These are phyloP conservation scores for Rutidosis leptorrhynchoides DNA, from an alignment of 129 eudicot genomes.

Conservation along the genomic window DNA sequence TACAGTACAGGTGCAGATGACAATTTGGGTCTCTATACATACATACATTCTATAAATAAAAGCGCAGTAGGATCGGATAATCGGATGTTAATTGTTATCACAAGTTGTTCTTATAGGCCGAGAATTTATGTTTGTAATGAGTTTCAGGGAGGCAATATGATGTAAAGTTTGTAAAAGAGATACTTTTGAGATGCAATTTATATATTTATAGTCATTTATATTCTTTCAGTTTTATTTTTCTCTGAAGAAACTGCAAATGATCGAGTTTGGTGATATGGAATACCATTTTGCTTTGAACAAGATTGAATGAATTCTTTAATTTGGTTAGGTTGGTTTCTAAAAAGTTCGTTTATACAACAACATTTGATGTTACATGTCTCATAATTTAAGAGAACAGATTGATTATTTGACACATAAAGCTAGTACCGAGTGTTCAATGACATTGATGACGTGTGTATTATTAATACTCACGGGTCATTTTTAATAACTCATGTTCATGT, in stretches of 20 bases:
- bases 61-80: constrained; percentile 5
- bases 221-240: neutral
- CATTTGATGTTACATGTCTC: neutral
- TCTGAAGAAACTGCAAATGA: neutral
- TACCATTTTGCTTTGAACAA: neutral
- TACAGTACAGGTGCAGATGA: constrained; percentile 13
- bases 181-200: constrained; percentile 8
- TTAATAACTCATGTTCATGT: too few species aligned
- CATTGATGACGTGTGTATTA: too few species aligned
- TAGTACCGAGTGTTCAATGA: neutral
- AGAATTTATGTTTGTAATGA: neutral
- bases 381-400: neutral
- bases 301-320: neutral
- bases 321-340: neutral
- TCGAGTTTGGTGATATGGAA: neutral
- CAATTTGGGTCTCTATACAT: constrained; percentile 6
- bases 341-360: neutral
- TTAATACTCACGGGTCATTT: too few species aligned
- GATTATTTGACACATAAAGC: neutral
- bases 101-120: neutral
- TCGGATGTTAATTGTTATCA: neutral
- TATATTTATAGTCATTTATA: neutral
- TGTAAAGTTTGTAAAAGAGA: constrained; percentile 16
- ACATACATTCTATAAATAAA: neutral
- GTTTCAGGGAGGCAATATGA: neutral